Base-by-base conservation (phyloP, 768 basidiomycete species). In the Dentipellis fragilis region DNA sequence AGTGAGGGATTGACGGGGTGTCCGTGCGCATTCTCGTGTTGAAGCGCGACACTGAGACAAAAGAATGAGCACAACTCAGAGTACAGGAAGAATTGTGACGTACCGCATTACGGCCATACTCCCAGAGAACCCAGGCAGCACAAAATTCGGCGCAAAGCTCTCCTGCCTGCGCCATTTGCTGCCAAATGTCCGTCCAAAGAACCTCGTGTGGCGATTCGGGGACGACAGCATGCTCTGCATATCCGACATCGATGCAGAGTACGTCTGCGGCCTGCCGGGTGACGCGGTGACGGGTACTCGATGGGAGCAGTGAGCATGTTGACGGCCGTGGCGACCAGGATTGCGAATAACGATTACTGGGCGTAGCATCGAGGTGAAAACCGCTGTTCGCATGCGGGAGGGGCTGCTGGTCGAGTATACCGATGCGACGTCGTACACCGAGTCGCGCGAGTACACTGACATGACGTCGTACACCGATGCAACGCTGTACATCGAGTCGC, bases 71-170 rank as follows among this genome's bases (percentile, higher is more conserved):
- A 51, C 16, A 60, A 29, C 6, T 3, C 29, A 23, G 23, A 46
- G 29, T 36, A 49, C 19, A 19, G 51, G 22, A 46, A 36, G 22
- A 46, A 39, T 52, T 46, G 14, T 7, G 21, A 83, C 88, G 59
- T 71, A 92, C 89, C 93, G 90, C 90, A 93, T 92, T 67, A 92
- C 87, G 60, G 91, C 71, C 88, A 93, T 90, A 63, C 90, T 93
- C 53, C 90, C 90, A 3, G 86, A 85, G 66, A 86, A 77, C 8
- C 85, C 87, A 29, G 89, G 88, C n/a, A 79, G 77, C 1, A 6
- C 29, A 6, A 29, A 29, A 29, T 6, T 29, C 29, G 29, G 29
- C 29, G 88, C 85, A 40, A 93, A 19, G 66, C 89, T 91, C 56
- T 89, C 87, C 63, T 85, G 86, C 65, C 88, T 91, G 61, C 80